phyloP scores from a whole-genome alignment of 2,329 filamentous ascomycete species.

The Cladosporium phlei region DNA sequence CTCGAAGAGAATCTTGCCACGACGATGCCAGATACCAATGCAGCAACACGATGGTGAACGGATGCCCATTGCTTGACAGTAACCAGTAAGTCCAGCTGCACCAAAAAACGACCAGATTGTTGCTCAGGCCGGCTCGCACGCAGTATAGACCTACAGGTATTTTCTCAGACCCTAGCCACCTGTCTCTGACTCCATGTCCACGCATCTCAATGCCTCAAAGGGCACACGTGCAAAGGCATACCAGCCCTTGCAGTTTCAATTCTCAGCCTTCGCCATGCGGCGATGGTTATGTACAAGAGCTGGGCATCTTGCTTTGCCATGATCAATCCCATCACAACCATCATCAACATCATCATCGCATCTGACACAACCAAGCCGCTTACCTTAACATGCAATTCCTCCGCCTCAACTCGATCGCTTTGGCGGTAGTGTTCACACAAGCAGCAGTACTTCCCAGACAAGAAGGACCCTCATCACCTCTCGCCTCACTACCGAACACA shows the following conservation, averaged over 20 bases:
- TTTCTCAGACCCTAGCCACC: constrained; percentile 9
- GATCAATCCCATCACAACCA: constrained; percentile 2
- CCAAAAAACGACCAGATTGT: background rate
- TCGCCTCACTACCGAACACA: constrained; percentile 2
- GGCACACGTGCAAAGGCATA: background rate
- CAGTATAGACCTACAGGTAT: too few species aligned
- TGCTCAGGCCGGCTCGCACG: too few species aligned
- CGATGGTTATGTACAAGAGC: constrained; percentile 8
- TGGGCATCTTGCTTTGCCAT: constrained; percentile 1
- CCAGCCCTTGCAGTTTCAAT: constrained; percentile 13
- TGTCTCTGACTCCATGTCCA: constrained; percentile 2
- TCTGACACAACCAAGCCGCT: background rate
- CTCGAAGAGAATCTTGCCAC: too few species aligned
- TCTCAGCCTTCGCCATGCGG: constrained; percentile 9
- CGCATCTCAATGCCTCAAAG: background rate
- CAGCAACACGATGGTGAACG: too few species aligned
- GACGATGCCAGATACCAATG: too few species aligned
- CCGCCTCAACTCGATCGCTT: constrained; percentile 6
- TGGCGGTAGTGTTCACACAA: background rate
- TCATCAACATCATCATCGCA: too few species aligned
- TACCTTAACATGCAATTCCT: constrained; percentile 3
- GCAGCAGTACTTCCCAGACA: constrained; percentile 11
- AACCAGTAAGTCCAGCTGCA: background rate
- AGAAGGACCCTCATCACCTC: constrained; percentile 5
- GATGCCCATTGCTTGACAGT: background rate